A percentile compares a stretch with the other conserved stretches of the same genome.
phyloP scores from a whole-genome alignment of 768 basidiomycete genomes.

The Rhizopogon vesiculosus region DNA sequence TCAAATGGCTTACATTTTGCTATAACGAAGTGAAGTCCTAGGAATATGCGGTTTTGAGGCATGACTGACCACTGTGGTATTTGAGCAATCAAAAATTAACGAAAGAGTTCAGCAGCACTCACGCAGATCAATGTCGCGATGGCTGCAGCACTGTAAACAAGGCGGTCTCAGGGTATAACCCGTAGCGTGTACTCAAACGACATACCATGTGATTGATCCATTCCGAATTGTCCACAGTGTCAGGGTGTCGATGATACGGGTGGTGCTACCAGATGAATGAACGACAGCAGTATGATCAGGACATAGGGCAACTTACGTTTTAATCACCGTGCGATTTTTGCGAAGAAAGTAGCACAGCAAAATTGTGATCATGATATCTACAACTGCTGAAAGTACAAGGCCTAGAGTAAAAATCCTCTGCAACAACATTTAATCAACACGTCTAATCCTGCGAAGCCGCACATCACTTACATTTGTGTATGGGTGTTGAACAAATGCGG shows the following conservation, averaged over 20 bases:
- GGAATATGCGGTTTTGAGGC: conserved; percentile 19
- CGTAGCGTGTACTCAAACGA: background rate
- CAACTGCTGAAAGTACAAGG: conserved; percentile 36
- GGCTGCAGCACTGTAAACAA: conserved; percentile 9
- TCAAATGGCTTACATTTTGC: conserved; percentile 14
- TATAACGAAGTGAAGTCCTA: conserved; percentile 19
- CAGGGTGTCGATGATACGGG: conserved; percentile 16
- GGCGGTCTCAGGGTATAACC: background rate
- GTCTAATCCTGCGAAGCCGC: background rate
- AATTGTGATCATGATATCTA: conserved; percentile 42
- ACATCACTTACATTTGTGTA: conserved; percentile 9
- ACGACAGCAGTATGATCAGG: background rate
- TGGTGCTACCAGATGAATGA: conserved; percentile 9
- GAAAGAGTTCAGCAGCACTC: background rate
- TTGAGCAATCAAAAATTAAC: background rate
- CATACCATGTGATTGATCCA: conserved; percentile 19
- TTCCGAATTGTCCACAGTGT: conserved; percentile 18
- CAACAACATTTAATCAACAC: background rate
- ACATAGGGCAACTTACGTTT: conserved; percentile 24
- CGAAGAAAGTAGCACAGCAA: conserved; percentile 39
- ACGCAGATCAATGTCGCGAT: conserved; percentile 15
- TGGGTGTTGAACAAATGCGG: background rate
- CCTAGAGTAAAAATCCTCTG: conserved; percentile 46
- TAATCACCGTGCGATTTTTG: conserved; percentile 30
- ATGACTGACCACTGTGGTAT: conserved; percentile 13